Percentiles rank a stretch among this genome's conserved stretches.
Conservation (phyloP, 2,329 filamentous ascomycete genomes). For the Cadophora malorum region DNA sequence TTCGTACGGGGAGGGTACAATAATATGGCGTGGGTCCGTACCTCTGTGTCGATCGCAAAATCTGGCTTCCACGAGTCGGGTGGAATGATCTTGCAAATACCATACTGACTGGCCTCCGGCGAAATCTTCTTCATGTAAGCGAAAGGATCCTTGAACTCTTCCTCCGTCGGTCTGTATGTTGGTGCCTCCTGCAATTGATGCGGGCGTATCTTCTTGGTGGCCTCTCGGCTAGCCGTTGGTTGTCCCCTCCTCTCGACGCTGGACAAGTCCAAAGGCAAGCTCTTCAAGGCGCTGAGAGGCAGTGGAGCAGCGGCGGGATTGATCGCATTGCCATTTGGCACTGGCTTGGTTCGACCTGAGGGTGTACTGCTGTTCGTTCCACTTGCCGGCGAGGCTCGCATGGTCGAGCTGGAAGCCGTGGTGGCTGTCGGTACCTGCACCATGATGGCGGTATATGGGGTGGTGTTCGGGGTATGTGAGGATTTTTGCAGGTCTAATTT, state of each 20-base stretch:
- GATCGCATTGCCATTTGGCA: slow-evolving; percentile 40
- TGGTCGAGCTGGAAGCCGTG: slow-evolving; percentile 40
- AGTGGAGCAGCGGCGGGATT: slow-evolving; percentile 44
- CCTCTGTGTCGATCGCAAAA: slow-evolving; percentile 97
- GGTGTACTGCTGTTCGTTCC: slow-evolving; percentile 37
- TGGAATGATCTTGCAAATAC: slow-evolving; percentile 94
- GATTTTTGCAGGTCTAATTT: slow-evolving; percentile 27
- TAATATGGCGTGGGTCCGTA: slow-evolving; percentile 50
- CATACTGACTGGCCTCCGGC: slow-evolving; percentile 84
- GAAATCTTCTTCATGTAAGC: slow-evolving; percentile 93
- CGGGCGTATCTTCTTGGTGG: slow-evolving; percentile 77
- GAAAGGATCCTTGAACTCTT: slow-evolving; percentile 94
- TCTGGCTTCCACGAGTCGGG: slow-evolving; percentile 92
- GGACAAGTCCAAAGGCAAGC: slow-evolving; percentile 75
- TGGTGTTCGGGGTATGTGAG: slow-evolving; percentile 2
- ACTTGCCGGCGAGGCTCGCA: slow-evolving; percentile 44
- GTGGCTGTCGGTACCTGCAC: slow-evolving; percentile 44
- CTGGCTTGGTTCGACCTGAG: slow-evolving; percentile 40
- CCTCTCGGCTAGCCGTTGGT: slow-evolving; percentile 76
- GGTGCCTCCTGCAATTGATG: slow-evolving; percentile 90
- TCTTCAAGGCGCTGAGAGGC: slow-evolving; percentile 46
- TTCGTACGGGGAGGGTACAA: not conserved
- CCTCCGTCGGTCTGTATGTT: slow-evolving; percentile 86
- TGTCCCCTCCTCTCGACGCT: slow-evolving; percentile 93
- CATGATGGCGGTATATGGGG: slow-evolving; percentile 37